Percentiles rank a stretch among this genome's conserved stretches.
Conservation (phyloP, 805 yeast genomes). For the Teunomyces funiuensis region DNA sequence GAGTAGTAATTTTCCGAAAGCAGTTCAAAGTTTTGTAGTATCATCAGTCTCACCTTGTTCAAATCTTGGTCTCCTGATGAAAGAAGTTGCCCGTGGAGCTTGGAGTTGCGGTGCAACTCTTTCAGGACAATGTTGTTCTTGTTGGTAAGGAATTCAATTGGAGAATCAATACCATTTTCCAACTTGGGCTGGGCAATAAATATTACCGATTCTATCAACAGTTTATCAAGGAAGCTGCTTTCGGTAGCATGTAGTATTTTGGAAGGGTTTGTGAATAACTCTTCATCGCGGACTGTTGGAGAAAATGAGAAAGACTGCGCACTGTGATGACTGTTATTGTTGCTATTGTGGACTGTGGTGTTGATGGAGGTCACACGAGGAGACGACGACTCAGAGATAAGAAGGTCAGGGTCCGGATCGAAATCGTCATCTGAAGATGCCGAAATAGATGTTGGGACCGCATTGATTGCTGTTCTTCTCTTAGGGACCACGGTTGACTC, state of each 20-base stretch:
- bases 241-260: conserved; percentile 7
- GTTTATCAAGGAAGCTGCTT: conserved; percentile 1
- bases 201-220: neutral
- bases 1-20: conserved; percentile 45
- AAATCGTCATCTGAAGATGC: conserved; percentile 15
- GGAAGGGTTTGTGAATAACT: conserved; percentile 21
- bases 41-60: conserved; percentile 23
- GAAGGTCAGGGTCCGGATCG: conserved; percentile 16
- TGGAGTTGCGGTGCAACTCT: conserved; percentile 22
- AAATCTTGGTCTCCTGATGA: conserved; percentile 35
- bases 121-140: conserved; percentile 23
- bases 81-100: conserved; percentile 26
- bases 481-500: conserved; percentile 9
- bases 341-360: conserved; percentile 4
- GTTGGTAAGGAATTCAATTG: conserved; percentile 30
- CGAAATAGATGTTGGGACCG: conserved; percentile 7
- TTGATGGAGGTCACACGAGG: conserved; percentile 4
- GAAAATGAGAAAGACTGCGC: neutral
- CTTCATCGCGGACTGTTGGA: conserved; percentile 13
- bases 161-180: conserved; percentile 17
- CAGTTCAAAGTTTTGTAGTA: conserved; percentile 31
- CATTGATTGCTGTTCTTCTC: neutral
- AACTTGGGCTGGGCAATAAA: neutral
- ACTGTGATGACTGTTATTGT: conserved; percentile 1
- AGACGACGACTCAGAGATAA: conserved; percentile 10